Conservation (phyloP, 148 eudicot species). For the Rheum nobile region DNA sequence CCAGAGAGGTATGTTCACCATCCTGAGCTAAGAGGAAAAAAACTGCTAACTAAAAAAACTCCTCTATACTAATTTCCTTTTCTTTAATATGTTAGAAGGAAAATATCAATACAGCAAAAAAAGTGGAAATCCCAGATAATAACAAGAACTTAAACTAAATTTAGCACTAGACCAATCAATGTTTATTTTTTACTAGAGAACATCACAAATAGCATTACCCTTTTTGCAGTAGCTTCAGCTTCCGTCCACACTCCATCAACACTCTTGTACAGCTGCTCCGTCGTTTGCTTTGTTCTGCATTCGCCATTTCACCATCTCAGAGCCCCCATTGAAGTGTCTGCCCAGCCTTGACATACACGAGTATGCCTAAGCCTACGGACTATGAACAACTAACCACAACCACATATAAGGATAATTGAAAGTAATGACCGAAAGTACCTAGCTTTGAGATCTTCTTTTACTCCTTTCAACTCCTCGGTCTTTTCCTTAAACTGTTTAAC, state of each 20-base stretch:
- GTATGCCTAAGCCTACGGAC: slow-evolving; percentile 48
- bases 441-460: slow-evolving; percentile 66
- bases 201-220: slow-evolving; percentile 28
- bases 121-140: neutral
- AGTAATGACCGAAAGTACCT: slow-evolving; percentile 35
- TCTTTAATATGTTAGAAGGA: neutral
- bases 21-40: neutral
- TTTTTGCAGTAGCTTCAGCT: slow-evolving; percentile 89
- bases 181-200: neutral
- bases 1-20: neutral
- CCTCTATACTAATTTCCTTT: neutral
- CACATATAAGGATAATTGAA: neutral
- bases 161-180: neutral
- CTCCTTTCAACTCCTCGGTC: slow-evolving; percentile 75
- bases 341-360: slow-evolving; percentile 55
- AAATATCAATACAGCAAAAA: neutral
- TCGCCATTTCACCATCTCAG: slow-evolving; percentile 60
- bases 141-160: neutral
- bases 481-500: slow-evolving; percentile 78
- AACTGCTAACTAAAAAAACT: neutral
- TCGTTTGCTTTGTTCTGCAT: slow-evolving; percentile 95
- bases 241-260: slow-evolving; percentile 92
- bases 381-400: slow-evolving; percentile 6
- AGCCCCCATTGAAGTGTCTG: slow-evolving; percentile 34
- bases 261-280: slow-evolving; percentile 89